Evolutionary conservation across 1,284 basidiomycete genomes (phyloP), one percentile per base, ranked within the genome.

Genomic region (Psilocybe mexicana): DNA sequence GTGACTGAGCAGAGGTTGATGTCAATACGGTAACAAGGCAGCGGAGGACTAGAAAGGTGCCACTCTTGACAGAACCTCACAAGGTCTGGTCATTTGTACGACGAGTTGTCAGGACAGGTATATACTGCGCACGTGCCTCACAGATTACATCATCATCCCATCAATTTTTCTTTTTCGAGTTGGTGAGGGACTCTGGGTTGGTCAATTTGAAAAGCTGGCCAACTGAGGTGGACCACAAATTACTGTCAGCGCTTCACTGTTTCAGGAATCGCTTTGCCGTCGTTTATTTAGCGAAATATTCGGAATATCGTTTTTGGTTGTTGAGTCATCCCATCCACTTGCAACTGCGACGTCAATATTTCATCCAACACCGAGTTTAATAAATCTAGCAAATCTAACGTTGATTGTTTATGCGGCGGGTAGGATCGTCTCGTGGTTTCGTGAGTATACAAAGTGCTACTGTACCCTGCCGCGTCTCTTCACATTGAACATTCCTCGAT

Each of bases 121-220:
- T 14, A 48, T 48, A 33, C 46, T 48, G 28, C 28, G 28, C 46
- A 48, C 46, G 46, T 48, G 46, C 46, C 12, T n/a, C 8, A 6
- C 24, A 18, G 46, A 48, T 48, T 48, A 48, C 30, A 35, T 48
- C 30, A 35, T 48, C 30, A 48, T 48, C 46, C 38, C n/a, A 40
- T 40, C 38, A 40, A 40, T 8, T 8, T 14, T 14, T 40, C 1
- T 36, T 6, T 12, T 7, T 12, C 35, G 7, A 7, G 6, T 6
- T 12, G 12, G 35, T 1, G 35, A 6, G 6, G 35, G 7, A 6
- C 6, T 36, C 35, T 23, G n/a, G 2, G 18, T 45, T 6, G 25
- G 18, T 45, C 4, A 0, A 23, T 24, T 45, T 11, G 24, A 44
- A 44, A 44, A 44, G 43, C n/a, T 18, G 25, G n/a, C 10, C 10